Evolutionary conservation across 768 basidiomycete species (phyloP), one percentile per base, ranked within the genome.

Genomic region (Panus rudis): DNA sequence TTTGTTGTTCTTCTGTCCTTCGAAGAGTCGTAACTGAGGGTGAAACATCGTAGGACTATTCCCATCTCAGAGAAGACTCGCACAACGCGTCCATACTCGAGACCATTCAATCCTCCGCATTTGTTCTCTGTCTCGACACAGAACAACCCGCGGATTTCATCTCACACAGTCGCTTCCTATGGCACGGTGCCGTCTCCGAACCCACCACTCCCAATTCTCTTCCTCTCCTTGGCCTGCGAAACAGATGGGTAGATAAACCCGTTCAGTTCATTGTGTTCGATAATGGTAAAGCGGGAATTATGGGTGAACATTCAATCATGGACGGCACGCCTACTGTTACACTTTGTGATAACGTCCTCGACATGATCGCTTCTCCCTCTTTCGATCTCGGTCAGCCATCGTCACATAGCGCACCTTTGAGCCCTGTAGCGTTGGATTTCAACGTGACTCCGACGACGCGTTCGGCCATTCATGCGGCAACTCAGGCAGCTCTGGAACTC

Each of bases 281-380:
- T 60, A 87, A 90, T 50, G 78, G 71, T 11, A 69, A 76, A 38
- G 84, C 89, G 1, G 93, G 92, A 4, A 64, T 96, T 54, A 85
- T 94, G 76, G 93, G 93, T 35, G 93, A 97, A 61, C 93, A 92
- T 59, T 88, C 85, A 14, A 70, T 87, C 46, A 92, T 92, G 89
- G 89, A 92, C 53, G 89, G 89, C 26, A 91, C 89, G 13, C 89
- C 89, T 4, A 84, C 78, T 13, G 78, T 75, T 20, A 73, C 87
- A 19, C 59, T 89, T 52, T 83, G 78, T 52, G 82, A 90, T 54
- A 73, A 79, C 16, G 66, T 89, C 27, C 70, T 90, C 49, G 71
- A 71, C 45, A 70, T 70, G 56, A 62, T 90, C 21, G 69, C 76
- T 17, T 61, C 72, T 49, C 74, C 74, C 16, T 49, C 63, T n/a